Evolutionary conservation across 1,139 yeast species (phyloP).

Genomic region (Candida smagusa): DNA sequence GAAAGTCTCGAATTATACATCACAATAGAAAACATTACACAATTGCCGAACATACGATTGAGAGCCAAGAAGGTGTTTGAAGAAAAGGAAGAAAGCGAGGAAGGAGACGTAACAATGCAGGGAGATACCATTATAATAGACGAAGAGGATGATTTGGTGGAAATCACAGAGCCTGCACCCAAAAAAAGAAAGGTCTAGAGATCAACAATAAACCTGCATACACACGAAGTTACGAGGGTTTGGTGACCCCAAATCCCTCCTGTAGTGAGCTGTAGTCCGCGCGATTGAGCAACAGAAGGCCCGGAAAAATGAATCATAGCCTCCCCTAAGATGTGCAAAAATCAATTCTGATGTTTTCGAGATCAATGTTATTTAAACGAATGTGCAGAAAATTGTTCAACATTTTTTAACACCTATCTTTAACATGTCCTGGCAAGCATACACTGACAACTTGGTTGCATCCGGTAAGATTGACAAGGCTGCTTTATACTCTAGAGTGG

Average conservation of each 20-base stretch:
- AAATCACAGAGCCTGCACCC: constrained; percentile 10
- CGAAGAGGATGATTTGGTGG: constrained; percentile 12
- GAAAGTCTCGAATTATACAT: constrained; percentile 71
- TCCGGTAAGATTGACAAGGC: constrained; percentile 90
- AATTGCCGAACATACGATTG: constrained; percentile 24
- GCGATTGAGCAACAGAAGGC: too few species aligned
- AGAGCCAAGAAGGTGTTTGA: constrained; percentile 12
- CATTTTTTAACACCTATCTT: not conserved
- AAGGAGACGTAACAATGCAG: constrained; percentile 4
- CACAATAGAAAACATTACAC: constrained; percentile 19
- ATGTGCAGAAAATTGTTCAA: not conserved
- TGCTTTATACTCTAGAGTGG: constrained; percentile 89
- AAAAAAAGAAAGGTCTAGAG: constrained; percentile 12
- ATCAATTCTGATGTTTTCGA: not conserved
- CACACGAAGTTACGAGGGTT: not conserved
- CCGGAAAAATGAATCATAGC: too few species aligned
- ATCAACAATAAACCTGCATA: not conserved
- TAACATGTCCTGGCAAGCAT: constrained; percentile 59
- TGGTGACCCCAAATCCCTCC: too few species aligned
- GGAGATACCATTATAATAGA: constrained; percentile 8
- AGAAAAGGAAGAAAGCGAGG: constrained; percentile 4
- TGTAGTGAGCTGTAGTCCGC: too few species aligned
- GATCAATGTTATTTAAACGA: constrained; percentile 1
- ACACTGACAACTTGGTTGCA: constrained; percentile 86
- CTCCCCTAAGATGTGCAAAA: not conserved